Evolutionary conservation across 2,329 filamentous ascomycete species (phyloP), one percentile per base, ranked within the genome.

Genomic region (Rugonectria rugulosa): DNA sequence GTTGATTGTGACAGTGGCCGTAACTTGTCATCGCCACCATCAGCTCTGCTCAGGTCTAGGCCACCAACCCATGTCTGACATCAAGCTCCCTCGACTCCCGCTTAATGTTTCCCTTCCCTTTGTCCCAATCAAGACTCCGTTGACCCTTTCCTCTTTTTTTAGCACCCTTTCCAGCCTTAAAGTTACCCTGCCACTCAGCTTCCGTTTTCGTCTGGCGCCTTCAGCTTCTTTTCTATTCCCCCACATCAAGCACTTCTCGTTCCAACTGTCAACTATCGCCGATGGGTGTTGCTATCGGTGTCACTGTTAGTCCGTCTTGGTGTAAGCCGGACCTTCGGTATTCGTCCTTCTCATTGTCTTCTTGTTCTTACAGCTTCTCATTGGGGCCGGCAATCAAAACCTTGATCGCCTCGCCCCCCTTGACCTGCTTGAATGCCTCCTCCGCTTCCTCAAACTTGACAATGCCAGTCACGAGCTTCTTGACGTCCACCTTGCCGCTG

Each of bases 371-470:
- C 31, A 59, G 50, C 49, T 82, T 86, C 83, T 85, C 81, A 60
- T 88, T 88, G 7, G 86, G 86, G 0, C 87, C 87, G 4, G 81
- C 83, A 68, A 89, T 89, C 64, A 90, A 65, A 19, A 88, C 81
- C 79, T 90, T 90, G 68, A 89, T 88, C 17, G 85, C 87, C 77
- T 95, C 88, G 3, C 92, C 93, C 65, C 85, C 84, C 81, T 92
- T 92, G 34, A 96, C 92, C 75, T 92, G 89, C 69, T 88, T 82
- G 71, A 97, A 97, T 0, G 94, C 94, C 69, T 89, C 80, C 77
- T 96, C 92, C 0, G 94, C 94, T 59, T 95, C 81, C 63, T 85
- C 79, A 70, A 98, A 98, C 43, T 83, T 81, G 46, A 97, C 92
- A 23, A 87, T 86, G 24, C 83, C 83, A 12, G 89, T 91, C 61